A percentile compares a stretch with the other conserved stretches of the same genome.
Conservation (phyloP, 257 asterid species). For the Solanum gracilifrons region DNA sequence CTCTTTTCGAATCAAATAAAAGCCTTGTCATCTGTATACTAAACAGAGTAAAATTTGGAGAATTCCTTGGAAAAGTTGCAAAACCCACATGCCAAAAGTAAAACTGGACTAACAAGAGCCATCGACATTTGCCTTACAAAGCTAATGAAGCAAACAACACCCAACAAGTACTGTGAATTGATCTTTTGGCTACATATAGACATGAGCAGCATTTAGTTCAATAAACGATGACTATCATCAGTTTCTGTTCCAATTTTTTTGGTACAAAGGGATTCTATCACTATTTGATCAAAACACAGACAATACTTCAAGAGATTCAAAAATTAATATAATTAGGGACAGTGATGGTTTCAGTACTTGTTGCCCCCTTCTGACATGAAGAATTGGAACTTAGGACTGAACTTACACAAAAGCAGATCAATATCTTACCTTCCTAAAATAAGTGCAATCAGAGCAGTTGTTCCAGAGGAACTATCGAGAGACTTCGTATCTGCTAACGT, state of each 20-base stretch:
- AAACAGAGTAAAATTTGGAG: neutral
- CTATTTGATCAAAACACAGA: neutral
- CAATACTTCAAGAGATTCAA: neutral
- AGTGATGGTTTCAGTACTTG: neutral
- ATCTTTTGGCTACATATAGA: neutral
- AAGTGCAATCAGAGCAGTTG: slow-evolving; percentile 49
- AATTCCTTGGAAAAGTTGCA: neutral
- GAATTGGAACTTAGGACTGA: neutral
- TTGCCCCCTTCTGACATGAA: neutral
- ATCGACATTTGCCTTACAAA: neutral
- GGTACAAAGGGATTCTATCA: neutral
- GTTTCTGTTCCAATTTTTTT: neutral
- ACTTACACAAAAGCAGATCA: neutral
- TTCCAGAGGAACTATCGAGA: slow-evolving; percentile 62
- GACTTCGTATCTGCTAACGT: slow-evolving; percentile 58
- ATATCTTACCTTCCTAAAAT: slow-evolving; percentile 54
- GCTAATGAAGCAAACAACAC: neutral
- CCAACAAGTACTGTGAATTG: neutral
- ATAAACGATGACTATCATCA: neutral
- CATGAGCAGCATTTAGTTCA: neutral
- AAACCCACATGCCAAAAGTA: neutral
- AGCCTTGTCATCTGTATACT: neutral
- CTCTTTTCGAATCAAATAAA: neutral
- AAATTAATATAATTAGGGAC: neutral
- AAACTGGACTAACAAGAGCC: neutral